phyloP scores from a whole-genome alignment of 2,329 filamentous ascomycete species.

The Rachicladosporium sp. region DNA sequence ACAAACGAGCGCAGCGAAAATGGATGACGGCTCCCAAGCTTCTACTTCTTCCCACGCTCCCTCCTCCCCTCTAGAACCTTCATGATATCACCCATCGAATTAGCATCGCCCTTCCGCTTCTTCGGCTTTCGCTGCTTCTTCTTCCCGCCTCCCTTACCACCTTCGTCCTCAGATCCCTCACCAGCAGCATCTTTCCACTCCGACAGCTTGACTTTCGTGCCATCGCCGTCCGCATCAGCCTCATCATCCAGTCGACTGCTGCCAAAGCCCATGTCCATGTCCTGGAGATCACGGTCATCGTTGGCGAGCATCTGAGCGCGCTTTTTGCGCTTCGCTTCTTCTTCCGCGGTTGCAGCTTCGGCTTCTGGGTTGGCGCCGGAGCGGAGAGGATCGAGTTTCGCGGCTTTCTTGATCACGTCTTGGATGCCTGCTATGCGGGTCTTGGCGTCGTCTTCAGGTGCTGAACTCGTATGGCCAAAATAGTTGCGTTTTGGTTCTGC shows the following conservation, averaged over 20 bases:
- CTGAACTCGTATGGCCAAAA: constrained; percentile 19
- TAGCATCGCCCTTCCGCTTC: constrained; percentile 36
- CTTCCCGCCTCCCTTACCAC: constrained; percentile 53
- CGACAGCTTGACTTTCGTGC: constrained; percentile 51
- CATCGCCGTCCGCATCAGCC: constrained; percentile 51
- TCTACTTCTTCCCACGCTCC: constrained; percentile 13
- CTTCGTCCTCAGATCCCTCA: constrained; percentile 43
- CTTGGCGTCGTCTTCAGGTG: constrained; percentile 7
- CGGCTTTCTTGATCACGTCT: constrained; percentile 57
- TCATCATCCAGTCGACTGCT: constrained; percentile 78
- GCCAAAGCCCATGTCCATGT: constrained; percentile 92
- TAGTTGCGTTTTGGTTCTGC: constrained; percentile 21
- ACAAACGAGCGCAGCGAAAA: no score
- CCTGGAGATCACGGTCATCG: constrained; percentile 70
- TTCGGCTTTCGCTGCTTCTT: constrained; percentile 71
- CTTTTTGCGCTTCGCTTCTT: constrained; percentile 50
- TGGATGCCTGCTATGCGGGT: constrained; percentile 20
- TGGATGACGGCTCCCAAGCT: no score
- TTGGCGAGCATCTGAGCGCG: constrained; percentile 53
- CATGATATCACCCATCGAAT: constrained; percentile 22
- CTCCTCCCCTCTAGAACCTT: constrained; percentile 22
- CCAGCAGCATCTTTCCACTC: constrained; percentile 43
- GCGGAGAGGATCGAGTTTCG: constrained; percentile 34
- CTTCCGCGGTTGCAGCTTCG: constrained; percentile 34
- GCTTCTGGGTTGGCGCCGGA: constrained; percentile 30